Conservation (phyloP, 208 protist genomes). For the Crithidia sp. region DNA sequence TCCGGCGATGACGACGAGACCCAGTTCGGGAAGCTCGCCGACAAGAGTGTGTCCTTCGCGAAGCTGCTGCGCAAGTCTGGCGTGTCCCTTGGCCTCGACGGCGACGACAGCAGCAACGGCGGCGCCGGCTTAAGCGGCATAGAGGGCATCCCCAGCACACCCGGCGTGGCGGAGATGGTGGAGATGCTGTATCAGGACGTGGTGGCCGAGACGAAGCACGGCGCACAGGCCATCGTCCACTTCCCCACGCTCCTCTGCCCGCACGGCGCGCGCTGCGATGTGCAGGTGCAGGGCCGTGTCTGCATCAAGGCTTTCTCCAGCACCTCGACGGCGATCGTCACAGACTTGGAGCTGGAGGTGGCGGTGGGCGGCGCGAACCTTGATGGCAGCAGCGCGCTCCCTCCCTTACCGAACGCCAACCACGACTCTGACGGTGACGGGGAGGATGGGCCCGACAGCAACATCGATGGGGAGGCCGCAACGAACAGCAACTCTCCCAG, state of each 20-base stretch:
- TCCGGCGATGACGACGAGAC: conserved; percentile 68
- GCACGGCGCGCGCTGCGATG: conserved; percentile 71
- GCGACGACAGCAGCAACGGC: background rate
- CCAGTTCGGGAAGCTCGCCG: conserved; percentile 61
- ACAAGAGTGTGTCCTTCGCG: conserved; percentile 51
- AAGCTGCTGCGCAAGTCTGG: conserved; percentile 58
- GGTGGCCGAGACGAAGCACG: conserved; percentile 49
- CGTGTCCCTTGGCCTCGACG: conserved; percentile 18
- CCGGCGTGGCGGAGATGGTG: conserved; percentile 68
- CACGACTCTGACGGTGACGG: conserved; percentile 13
- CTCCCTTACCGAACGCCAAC: conserved; percentile 10
- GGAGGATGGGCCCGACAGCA: background rate
- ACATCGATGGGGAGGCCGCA: background rate
- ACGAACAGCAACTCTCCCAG: background rate
- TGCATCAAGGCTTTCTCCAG: conserved; percentile 81
- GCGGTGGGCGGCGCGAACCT: background rate
- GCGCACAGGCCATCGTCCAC: conserved; percentile 55
- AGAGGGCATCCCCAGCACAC: conserved; percentile 45
- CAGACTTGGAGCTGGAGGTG: conserved; percentile 7
- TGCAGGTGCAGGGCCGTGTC: conserved; percentile 58
- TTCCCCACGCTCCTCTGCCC: conserved; percentile 81
- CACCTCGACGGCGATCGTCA: conserved; percentile 31
- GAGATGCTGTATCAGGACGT: conserved; percentile 89
- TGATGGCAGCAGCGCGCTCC: background rate
- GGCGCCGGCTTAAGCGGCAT: conserved; percentile 22